A percentile compares a stretch with the other conserved stretches of the same genome.
phyloP scores from a whole-genome alignment of 495 filamentous ascomycete genomes.

The Penicillium turbatum region DNA sequence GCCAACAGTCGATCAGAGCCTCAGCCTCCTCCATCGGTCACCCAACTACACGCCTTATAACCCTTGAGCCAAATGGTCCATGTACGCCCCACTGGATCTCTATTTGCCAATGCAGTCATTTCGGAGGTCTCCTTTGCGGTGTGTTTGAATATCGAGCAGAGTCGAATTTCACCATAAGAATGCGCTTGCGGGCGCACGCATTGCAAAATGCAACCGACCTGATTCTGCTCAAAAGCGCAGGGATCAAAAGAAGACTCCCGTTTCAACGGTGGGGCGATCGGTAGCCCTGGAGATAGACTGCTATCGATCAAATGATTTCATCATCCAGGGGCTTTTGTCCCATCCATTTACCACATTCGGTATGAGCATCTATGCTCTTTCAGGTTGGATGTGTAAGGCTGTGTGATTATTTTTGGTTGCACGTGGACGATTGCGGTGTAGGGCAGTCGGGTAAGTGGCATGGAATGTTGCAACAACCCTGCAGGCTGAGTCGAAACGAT shows the following conservation, averaged over 20 bases:
- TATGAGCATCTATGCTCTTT: neutral
- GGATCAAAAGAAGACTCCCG: neutral
- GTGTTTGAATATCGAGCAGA: neutral
- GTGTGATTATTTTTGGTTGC: conserved; percentile 5
- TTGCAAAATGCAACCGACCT: neutral
- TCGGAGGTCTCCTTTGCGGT: neutral
- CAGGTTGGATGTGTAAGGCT: neutral
- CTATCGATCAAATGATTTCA: neutral
- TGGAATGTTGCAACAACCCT: neutral
- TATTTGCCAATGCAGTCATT: neutral
- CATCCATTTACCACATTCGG: neutral
- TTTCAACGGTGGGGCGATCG: conserved; percentile 1
- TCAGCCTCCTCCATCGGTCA: conserved; percentile 3
- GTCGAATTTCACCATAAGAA: neutral
- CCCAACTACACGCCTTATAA: neutral
- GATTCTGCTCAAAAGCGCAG: no score
- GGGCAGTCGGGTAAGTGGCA: neutral
- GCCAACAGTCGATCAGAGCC: conserved; percentile 6
- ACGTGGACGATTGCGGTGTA: neutral
- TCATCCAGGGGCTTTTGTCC: neutral
- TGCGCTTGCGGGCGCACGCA: neutral
- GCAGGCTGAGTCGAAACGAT: conserved; percentile 1
- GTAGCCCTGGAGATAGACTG: neutral
- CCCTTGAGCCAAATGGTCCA: no score
- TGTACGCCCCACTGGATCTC: neutral